Conservation (phyloP, 176 grass and related monocot genomes). For the Cymbopogon citratus region DNA sequence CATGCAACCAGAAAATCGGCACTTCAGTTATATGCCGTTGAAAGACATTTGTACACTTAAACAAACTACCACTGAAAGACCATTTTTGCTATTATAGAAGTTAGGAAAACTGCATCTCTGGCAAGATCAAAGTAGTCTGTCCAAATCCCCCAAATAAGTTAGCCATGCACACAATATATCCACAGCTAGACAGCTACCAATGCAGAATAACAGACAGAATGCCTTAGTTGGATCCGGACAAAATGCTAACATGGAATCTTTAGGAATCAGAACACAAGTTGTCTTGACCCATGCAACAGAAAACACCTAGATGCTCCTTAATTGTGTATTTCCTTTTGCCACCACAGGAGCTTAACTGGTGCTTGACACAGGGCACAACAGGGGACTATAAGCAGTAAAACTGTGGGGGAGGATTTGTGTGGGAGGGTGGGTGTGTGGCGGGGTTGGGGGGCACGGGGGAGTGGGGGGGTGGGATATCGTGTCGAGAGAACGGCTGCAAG, state of each 20-base stretch:
- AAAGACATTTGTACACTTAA: neutral
- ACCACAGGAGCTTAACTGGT: neutral
- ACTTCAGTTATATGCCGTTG: neutral
- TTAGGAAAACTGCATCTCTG: neutral
- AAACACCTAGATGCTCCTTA: neutral
- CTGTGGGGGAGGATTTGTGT: neutral
- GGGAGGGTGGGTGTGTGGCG: too few species aligned
- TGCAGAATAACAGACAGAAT: neutral
- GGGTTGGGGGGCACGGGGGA: too few species aligned
- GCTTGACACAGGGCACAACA: neutral
- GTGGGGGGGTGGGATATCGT: neutral
- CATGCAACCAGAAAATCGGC: neutral
- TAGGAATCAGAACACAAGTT: neutral
- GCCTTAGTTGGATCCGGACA: neutral
- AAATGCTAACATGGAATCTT: neutral
- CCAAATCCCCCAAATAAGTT: neutral
- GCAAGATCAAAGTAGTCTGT: neutral
- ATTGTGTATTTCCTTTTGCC: too few species aligned
- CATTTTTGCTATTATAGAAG: neutral
- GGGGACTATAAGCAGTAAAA: neutral
- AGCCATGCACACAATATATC: neutral
- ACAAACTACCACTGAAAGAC: neutral
- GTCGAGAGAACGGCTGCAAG: neutral
- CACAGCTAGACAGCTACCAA: neutral
- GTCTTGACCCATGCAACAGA: neutral